Evolutionary conservation across 306 rosid species (phyloP).

Genomic region (Pyrus communis): DNA sequence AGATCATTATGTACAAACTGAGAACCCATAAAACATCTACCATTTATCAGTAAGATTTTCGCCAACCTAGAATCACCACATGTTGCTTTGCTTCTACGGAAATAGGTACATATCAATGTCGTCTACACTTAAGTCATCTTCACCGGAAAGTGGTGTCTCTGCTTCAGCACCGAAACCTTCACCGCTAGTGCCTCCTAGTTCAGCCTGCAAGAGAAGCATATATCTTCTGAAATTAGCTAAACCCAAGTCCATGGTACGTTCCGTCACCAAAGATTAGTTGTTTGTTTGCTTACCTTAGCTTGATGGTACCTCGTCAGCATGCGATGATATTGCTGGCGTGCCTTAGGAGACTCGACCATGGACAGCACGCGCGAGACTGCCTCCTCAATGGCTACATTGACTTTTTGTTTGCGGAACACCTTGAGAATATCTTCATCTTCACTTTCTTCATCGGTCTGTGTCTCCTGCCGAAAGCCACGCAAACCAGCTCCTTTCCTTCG

Average conservation of each 20-base stretch:
- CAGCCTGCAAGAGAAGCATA: slow-evolving; percentile 42
- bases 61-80: slow-evolving; percentile 3
- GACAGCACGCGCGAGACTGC: slow-evolving; percentile 74
- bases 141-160: slow-evolving; percentile 16
- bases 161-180: slow-evolving; percentile 13
- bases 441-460: slow-evolving; percentile 35
- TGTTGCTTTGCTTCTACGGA: slow-evolving; percentile 14
- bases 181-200: slow-evolving; percentile 31
- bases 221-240: neutral
- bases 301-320: slow-evolving; percentile 55
- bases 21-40: neutral
- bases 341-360: slow-evolving; percentile 62
- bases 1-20: neutral
- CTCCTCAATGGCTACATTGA: slow-evolving; percentile 52
- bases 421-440: slow-evolving; percentile 85
- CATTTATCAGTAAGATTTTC: neutral
- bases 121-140: slow-evolving; percentile 23
- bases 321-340: slow-evolving; percentile 81
- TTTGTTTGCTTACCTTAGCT: slow-evolving; percentile 53
- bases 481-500: slow-evolving; percentile 75
- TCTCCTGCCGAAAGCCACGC: slow-evolving; percentile 48
- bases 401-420: slow-evolving; percentile 76
- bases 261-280: no score
- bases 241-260: neutral
- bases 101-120: slow-evolving; percentile 32